phyloP scores from a whole-genome alignment of 2,329 filamentous ascomycete genomes.

The Pseudogymnoascus sp. region DNA sequence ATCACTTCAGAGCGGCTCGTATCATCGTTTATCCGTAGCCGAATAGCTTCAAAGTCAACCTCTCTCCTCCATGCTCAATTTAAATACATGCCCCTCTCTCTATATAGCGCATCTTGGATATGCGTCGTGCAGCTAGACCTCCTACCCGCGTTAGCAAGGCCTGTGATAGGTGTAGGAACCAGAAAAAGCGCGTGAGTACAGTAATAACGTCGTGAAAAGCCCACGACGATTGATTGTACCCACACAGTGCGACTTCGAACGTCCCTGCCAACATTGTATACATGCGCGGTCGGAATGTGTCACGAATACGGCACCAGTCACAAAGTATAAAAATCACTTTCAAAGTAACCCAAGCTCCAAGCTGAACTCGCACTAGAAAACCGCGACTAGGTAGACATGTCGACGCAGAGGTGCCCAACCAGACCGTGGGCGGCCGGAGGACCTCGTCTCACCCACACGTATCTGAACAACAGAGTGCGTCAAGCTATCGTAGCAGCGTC shows the following conservation, averaged over 20 bases:
- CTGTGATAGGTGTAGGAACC: constrained; percentile 25
- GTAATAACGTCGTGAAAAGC: constrained; percentile 1
- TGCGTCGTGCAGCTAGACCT: constrained; percentile 6
- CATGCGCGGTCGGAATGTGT: constrained; percentile 23
- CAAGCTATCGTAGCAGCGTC: background rate
- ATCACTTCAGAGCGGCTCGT: background rate
- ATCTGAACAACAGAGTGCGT: background rate
- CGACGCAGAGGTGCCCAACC: background rate
- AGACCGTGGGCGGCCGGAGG: background rate
- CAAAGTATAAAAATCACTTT: constrained; percentile 17
- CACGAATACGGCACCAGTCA: constrained; percentile 9
- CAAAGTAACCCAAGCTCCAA: constrained; percentile 8
- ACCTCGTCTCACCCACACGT: background rate
- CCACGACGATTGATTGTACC: constrained; percentile 1
- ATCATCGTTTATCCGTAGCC: background rate
- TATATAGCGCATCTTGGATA: background rate
- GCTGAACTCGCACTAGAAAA: background rate
- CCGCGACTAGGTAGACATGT: background rate
- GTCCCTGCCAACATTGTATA: constrained; percentile 29
- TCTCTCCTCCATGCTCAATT: background rate
- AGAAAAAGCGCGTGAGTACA: constrained; percentile 25
- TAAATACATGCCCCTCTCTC: background rate
- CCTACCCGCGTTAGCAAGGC: constrained; percentile 26
- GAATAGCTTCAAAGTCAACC: background rate
- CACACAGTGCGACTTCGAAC: constrained; percentile 26